phyloP scores from a whole-genome alignment of 176 grass and related monocot species.

The Hsuehochloa calcarea region DNA sequence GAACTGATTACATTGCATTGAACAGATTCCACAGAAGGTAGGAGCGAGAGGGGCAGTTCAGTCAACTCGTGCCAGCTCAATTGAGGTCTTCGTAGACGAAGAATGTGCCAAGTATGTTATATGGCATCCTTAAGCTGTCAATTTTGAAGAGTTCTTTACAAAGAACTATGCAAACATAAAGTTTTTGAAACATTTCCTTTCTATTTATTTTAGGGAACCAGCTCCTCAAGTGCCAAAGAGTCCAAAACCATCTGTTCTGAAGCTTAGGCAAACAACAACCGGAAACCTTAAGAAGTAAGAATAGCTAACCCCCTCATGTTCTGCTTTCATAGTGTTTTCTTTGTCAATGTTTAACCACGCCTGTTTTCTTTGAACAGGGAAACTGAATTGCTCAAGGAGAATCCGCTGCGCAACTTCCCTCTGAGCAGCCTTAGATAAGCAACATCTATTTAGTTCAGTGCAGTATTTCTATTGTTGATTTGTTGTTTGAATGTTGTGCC shows the following conservation, averaged over 20 bases:
- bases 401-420: slow-evolving; percentile 83
- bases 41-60: slow-evolving; percentile 45
- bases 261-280: slow-evolving; percentile 71
- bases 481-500: slow-evolving; percentile 25
- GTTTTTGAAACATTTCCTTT: not conserved
- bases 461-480: not conserved
- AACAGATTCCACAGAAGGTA: slow-evolving; percentile 62
- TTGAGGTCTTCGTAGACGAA: slow-evolving; percentile 80
- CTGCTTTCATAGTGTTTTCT: not conserved
- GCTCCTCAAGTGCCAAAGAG: slow-evolving; percentile 50
- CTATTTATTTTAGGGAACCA: slow-evolving; percentile 46
- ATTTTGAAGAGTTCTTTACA: slow-evolving; percentile 8
- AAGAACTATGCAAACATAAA: not conserved
- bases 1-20: slow-evolving; percentile 7
- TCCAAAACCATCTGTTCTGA: slow-evolving; percentile 59
- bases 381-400: slow-evolving; percentile 90
- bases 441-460: slow-evolving; percentile 2
- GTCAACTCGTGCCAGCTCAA: slow-evolving; percentile 33
- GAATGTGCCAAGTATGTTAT: slow-evolving; percentile 63
- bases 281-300: slow-evolving; percentile 79
- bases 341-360: not conserved
- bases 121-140: slow-evolving; percentile 7
- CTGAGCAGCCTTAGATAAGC: slow-evolving; percentile 74
- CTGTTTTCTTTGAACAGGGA: slow-evolving; percentile 63
- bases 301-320: slow-evolving; percentile 4